Evolutionary conservation across 345 rosid genomes (phyloP), one percentile per base, ranked within the genome.

Genomic region (Populus deltoides): DNA sequence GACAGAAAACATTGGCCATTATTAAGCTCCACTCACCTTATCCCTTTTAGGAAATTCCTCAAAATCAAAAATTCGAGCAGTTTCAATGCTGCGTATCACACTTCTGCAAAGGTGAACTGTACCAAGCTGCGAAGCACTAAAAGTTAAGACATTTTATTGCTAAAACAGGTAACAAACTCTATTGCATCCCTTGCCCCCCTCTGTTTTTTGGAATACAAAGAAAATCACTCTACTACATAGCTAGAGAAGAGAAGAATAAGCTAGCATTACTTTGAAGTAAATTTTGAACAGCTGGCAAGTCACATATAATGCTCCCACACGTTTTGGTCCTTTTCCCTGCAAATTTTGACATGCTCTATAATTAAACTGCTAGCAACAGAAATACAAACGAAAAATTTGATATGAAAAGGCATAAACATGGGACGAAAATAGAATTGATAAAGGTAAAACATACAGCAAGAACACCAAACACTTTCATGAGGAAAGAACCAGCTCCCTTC

Each of bases 71-170:
- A 93, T 93, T 20, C 98, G 90, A 33, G 97, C 98, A 79, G 99
- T 91, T 89, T 93, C 97, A 59, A 96, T 96, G 80, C 99, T 96
- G 86, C 99, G 86, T 80, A 96, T 96, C 16, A 96, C 97, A 91
- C 99, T 96, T 78, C 99, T 90, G 81, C 97, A 93, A 70, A 93
- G 98, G 84, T 96, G 91, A 82, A 93, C 98, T 6, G 97, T 96
- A 75, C 99, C 99, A 75, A 96, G 99, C 99, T 96, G 95, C 83
- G 75, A 85, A 77, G 12, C 66, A 66, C 51, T 57, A 70, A 65
- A 45, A 1, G 57, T 63, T 57, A 75, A 4, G 73, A 41, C 20
- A 10, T 35, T 17, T 71, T 27, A 25, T 27, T 51, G 36, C 59
- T 72, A 27, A 13, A 31, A 18, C 16, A 55, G 35, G 16, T 25